A percentile compares a stretch with the other conserved stretches of the same genome.
phyloP scores from a whole-genome alignment of 441 rosid species.

The Gossypium davidsonii region DNA sequence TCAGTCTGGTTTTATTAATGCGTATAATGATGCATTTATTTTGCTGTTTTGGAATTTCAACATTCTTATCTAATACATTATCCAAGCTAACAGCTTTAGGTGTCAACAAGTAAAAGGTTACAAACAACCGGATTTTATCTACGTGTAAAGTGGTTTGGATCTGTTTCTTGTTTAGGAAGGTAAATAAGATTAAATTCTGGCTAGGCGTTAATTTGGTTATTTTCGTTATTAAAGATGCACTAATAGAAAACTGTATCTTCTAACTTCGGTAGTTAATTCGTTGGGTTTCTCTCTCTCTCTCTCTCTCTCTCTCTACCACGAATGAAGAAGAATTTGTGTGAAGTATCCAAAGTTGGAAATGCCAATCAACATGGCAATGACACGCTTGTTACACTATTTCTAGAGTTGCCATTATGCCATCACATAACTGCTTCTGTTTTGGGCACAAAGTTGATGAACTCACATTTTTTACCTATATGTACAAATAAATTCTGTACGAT shows the following conservation, averaged over 20 bases:
- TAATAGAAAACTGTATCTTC: neutral
- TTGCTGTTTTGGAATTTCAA: neutral
- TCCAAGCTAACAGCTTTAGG: neutral
- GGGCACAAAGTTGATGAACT: neutral
- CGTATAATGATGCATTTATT: neutral
- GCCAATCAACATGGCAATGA: neutral
- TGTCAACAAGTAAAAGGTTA: neutral
- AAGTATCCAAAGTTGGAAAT: neutral
- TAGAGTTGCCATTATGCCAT: neutral
- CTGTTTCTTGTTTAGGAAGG: conserved; percentile 2
- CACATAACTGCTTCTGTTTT: neutral
- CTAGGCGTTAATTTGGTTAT: neutral
- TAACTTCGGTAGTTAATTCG: neutral
- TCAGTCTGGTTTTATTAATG: neutral
- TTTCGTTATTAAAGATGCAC: neutral
- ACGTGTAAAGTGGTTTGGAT: neutral
- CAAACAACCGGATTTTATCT: neutral
- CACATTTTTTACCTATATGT: neutral
- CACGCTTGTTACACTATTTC: neutral
- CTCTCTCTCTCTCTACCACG: neutral
- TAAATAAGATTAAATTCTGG: neutral
- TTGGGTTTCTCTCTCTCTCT: neutral
- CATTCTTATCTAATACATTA: neutral
- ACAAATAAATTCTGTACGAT: neutral
- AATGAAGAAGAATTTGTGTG: neutral